phyloP scores from a whole-genome alignment of 2,329 filamentous ascomycete species.

The Xenoacremonium recifei region DNA sequence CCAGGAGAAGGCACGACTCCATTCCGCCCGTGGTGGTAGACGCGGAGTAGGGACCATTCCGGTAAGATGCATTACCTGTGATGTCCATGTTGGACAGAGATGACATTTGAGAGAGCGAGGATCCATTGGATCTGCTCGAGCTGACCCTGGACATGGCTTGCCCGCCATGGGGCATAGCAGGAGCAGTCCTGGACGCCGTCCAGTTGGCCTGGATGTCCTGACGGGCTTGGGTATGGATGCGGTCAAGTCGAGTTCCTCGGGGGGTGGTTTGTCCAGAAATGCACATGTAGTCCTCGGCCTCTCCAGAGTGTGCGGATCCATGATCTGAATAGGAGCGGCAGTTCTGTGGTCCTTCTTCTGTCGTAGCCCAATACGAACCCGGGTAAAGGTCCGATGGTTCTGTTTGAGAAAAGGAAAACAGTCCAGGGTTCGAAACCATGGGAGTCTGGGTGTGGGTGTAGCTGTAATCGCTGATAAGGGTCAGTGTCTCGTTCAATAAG shows the following conservation, averaged over 20 bases:
- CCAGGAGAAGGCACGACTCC: slow-evolving; percentile 51
- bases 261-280: slow-evolving; percentile 55
- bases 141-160: slow-evolving; percentile 39
- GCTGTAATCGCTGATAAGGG: slow-evolving; percentile 56
- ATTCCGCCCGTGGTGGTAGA: slow-evolving; percentile 44
- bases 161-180: slow-evolving; percentile 30
- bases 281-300: slow-evolving; percentile 54
- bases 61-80: slow-evolving; percentile 48
- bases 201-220: slow-evolving; percentile 50
- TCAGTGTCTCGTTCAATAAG: slow-evolving; percentile 57
- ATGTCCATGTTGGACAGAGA: slow-evolving; percentile 52
- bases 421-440: slow-evolving; percentile 48
- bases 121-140: slow-evolving; percentile 39
- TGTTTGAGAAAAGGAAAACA: slow-evolving; percentile 60
- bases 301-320: slow-evolving; percentile 49
- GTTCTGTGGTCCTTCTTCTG: slow-evolving; percentile 61
- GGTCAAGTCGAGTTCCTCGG: slow-evolving; percentile 40
- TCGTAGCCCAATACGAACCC: slow-evolving; percentile 54
- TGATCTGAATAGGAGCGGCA: slow-evolving; percentile 53
- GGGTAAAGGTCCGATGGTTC: slow-evolving; percentile 57
- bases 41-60: slow-evolving; percentile 37
- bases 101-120: slow-evolving; percentile 50
- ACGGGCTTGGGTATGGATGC: slow-evolving; percentile 37
- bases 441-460: slow-evolving; percentile 50
- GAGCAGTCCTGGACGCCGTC: slow-evolving; percentile 37